A percentile compares a stretch with the other conserved stretches of the same genome.
Evolutionary conservation across 768 basidiomycete genomes (phyloP).

Genomic region (Leucogyrophana mollusca): DNA sequence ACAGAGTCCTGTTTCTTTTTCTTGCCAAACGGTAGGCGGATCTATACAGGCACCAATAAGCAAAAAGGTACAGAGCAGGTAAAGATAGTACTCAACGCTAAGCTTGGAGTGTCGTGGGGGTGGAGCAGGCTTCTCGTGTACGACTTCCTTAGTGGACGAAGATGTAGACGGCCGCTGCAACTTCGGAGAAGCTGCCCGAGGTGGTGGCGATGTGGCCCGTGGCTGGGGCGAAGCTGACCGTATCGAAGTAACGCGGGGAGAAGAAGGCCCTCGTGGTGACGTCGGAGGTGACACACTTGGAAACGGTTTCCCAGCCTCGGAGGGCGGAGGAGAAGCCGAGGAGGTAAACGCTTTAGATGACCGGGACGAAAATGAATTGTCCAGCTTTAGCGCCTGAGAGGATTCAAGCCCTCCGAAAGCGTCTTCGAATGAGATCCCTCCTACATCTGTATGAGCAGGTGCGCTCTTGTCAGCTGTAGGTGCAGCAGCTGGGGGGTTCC

Average conservation of each 20-base stretch:
- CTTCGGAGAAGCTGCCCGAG: constrained; percentile 54
- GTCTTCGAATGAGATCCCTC: constrained; percentile 49
- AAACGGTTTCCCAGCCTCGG: constrained; percentile 28
- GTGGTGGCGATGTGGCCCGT: constrained; percentile 45
- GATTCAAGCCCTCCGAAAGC: constrained; percentile 49
- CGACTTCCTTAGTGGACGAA: constrained; percentile 49
- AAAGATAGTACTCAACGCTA: constrained; percentile 53
- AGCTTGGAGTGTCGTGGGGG: constrained; percentile 65
- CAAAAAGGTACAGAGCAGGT: constrained; percentile 2
- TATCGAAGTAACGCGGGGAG: constrained; percentile 29
- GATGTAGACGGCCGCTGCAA: constrained; percentile 55
- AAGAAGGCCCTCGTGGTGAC: constrained; percentile 35
- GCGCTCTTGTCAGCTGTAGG: constrained; percentile 15
- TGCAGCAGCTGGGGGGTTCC: constrained; percentile 4
- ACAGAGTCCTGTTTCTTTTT: constrained; percentile 64
- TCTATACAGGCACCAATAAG: constrained; percentile 35
- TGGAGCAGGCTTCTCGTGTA: constrained; percentile 55
- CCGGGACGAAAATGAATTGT: constrained; percentile 35
- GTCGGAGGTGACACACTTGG: constrained; percentile 39
- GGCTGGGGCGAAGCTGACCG: constrained; percentile 42
- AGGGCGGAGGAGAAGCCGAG: constrained; percentile 13
- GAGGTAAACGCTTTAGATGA: constrained; percentile 30
- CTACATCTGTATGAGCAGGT: constrained; percentile 7
- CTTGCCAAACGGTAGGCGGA: constrained; percentile 77
- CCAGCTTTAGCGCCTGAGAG: constrained; percentile 38